Base-by-base conservation (phyloP, 1,284 basidiomycete species). In the Fomitopsis palustris region DNA sequence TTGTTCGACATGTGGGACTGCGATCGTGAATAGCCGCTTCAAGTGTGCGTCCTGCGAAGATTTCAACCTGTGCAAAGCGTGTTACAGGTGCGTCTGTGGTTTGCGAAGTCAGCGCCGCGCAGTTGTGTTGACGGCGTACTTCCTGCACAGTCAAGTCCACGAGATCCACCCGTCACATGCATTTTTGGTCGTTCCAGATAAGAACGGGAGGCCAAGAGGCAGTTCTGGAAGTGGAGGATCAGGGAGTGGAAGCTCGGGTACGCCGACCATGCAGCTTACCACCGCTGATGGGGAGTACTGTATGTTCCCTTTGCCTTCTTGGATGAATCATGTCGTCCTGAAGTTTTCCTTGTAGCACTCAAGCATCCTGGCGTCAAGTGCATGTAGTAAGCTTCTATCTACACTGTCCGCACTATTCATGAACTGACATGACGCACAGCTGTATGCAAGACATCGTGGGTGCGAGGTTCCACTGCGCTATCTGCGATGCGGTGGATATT, bases 381-480 rank as follows among this genome's bases (percentile, higher is more conserved):
- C 69, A 78, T 83, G 57, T 87, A 96, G 93, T 95, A 74, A 67
- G 92, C 17, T 41, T 23, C 21, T 12, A 9, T 35, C 17, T 38
- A 54, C 35, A 8, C 47, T 45, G 29, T 23, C 25, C 17, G n/a
- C 7, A 23, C 37, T 9, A 29, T 27, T 33, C 19, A n/a, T 47
- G 31, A 4, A 14, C 57, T 64, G 39, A 64, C 16, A 2, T 47
- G 31, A 5, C 43, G 21, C 17, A 10, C 68, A 96, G 93, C 69
- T 96, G 94, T 70, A 77, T 92, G 63, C 86, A 88, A 66, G 92
- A 93, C 63, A 95, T 96, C 61, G 83, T 95, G 25, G 93, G 94
- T 17, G 92, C 93, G 17, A 83, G 92, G 7, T 96, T 94, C 74
- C 94, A 94, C 68, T 96, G 94, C 65, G 91, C 91, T 8, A 86